Percentiles rank a stretch among this genome's conserved stretches.
These are phyloP conservation scores for Gardenia jasminoides DNA, from an alignment of 257 asterid species.

Conservation along the genomic window DNA sequence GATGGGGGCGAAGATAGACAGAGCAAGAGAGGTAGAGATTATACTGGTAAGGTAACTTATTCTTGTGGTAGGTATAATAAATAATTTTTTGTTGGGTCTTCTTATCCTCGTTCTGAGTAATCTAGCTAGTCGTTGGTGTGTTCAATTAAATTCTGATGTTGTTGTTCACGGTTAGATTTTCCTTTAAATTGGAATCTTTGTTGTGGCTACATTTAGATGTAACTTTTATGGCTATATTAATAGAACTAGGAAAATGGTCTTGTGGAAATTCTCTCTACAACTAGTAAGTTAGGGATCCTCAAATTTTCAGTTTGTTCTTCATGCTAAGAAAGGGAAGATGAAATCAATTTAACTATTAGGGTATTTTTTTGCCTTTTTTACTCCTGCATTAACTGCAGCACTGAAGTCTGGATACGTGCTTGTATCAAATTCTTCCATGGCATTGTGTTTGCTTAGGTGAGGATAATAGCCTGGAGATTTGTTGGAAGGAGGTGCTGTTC, in stretches of 20 bases:
- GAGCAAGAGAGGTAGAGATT: conserved; percentile 65
- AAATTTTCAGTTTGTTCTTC: too few species aligned
- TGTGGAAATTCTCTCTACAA: not conserved
- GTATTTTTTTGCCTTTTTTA: not conserved
- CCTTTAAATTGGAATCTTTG: not conserved
- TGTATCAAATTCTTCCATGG: not conserved
- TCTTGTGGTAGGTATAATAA: conserved; percentile 26
- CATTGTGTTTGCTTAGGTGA: not conserved
- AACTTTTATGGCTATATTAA: not conserved
- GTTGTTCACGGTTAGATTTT: not conserved
- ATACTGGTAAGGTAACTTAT: conserved; percentile 72
- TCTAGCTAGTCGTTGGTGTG: not conserved
- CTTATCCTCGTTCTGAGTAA: not conserved
- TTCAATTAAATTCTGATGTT: not conserved
- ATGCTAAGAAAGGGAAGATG: not conserved
- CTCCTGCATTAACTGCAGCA: not conserved
- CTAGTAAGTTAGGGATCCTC: not conserved
- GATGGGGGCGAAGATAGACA: conserved; percentile 62
- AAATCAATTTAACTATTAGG: not conserved
- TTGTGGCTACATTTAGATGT: not conserved
- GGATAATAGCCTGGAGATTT: not conserved
- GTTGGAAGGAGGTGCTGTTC: not conserved
- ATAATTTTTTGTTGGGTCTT: conserved; percentile 6
- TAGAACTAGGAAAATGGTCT: not conserved
- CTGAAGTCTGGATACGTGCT: not conserved